Base-by-base conservation (phyloP, 371 early-diverging fungal species). In the Actinomortierella ambigua region DNA sequence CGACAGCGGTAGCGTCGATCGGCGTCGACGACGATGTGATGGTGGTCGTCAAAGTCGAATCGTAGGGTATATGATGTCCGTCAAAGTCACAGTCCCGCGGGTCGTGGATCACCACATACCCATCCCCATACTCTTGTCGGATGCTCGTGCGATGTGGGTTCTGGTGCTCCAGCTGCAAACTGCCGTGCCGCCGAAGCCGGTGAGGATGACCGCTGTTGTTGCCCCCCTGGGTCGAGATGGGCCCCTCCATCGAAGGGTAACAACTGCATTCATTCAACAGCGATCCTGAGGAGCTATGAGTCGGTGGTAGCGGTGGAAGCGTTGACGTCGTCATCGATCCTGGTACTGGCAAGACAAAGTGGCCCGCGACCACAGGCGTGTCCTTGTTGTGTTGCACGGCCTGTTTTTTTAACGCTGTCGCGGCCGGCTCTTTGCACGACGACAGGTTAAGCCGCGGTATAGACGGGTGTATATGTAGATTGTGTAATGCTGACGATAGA, bases 41-140 rank as follows among this genome's bases (percentile, higher is more conserved):
- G 3, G 46, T 8, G 6, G 51, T 1, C n/a, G n/a, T n/a, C n/a
- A n/a, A n/a, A n/a, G n/a, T n/a, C n/a, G n/a, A n/a, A n/a, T n/a
- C n/a, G n/a, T n/a, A n/a, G 51, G 51, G 51, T 51, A 51, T 27
- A 51, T 51, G 24, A 27, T n/a, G n/a, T n/a, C 34, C 50, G 23
- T 52, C 61, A 24, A 58, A 8, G 7, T 29, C 15, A 6, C 40
- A 24, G 22, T 63, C 62, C 8, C 41, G n/a, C n/a, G n/a, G 54
- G 15, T 61, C 52, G 53, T 65, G 40, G 23, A 61, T 34, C 8
- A 54, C 44, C 17, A 70, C 49, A 34, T 70, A 70, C 1, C 71
- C 65, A 28, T 70, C 55, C 3, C 65, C 65, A 42, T 55, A 59
- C 53, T 62, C 71, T 28, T 70, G 61, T 34, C 71, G 71, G 26